Evolutionary conservation across 2,329 filamentous ascomycete species (phyloP).

Genomic region (Colletotrichum noveboracense): DNA sequence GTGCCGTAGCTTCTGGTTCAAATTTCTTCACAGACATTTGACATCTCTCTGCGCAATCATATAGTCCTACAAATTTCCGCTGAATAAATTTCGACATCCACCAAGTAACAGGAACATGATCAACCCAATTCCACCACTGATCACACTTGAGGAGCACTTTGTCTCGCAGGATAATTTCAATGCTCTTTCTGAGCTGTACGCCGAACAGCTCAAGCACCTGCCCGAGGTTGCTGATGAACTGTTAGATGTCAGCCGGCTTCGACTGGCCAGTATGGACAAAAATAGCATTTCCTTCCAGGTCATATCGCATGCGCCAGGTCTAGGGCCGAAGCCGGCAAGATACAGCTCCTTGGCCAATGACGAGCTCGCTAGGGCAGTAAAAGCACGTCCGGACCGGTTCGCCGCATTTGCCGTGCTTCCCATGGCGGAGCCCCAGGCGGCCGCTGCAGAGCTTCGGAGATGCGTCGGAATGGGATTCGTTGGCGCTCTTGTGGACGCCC

Average conservation of each 20-base stretch:
- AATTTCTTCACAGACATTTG: neutral
- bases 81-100: neutral
- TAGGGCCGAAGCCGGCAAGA: neutral
- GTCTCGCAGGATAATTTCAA: constrained; percentile 25
- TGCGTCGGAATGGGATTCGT: constrained; percentile 65
- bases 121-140: constrained; percentile 29
- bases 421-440: constrained; percentile 58
- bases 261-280: constrained; percentile 28
- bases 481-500: constrained; percentile 65
- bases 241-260: constrained; percentile 23
- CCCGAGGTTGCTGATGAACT: constrained; percentile 26
- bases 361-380: constrained; percentile 20
- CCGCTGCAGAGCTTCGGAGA: constrained; percentile 53
- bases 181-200: constrained; percentile 19
- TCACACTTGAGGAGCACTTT: constrained; percentile 48
- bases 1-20: neutral
- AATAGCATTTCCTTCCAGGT: constrained; percentile 27
- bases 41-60: neutral
- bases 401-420: constrained; percentile 24
- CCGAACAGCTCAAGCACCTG: constrained; percentile 25
- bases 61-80: neutral
- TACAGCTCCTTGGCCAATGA: constrained; percentile 32
- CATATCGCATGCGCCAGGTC: constrained; percentile 16
- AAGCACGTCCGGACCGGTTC: neutral
- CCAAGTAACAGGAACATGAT: neutral